Evolutionary conservation across 1,284 basidiomycete species (phyloP).

Genomic region (Microbotryum lychnidis-dioicae): DNA sequence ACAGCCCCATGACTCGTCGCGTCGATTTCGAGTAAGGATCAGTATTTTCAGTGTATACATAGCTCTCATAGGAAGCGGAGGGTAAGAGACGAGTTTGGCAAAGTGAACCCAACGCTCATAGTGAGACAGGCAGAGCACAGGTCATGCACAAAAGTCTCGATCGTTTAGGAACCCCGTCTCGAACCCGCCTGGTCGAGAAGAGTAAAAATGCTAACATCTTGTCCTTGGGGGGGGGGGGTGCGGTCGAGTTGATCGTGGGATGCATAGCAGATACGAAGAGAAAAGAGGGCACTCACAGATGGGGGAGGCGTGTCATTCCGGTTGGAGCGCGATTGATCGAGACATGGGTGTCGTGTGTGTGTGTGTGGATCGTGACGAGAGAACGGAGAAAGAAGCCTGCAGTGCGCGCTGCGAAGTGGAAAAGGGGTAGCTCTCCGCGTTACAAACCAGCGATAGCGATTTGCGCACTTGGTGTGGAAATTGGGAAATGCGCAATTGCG

Average conservation of each 20-base stretch:
- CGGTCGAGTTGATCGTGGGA: background rate
- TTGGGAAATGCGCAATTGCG: background rate
- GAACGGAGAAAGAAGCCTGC: background rate
- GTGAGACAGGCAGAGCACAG: background rate
- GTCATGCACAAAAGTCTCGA: background rate
- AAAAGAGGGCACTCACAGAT: background rate
- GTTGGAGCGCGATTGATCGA: background rate
- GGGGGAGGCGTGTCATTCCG: no score
- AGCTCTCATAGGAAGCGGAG: conserved; percentile 12
- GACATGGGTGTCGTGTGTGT: background rate
- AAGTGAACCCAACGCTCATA: conserved; percentile 2
- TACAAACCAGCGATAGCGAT: background rate
- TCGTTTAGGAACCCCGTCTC: background rate
- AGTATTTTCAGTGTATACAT: conserved; percentile 27
- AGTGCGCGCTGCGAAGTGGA: background rate
- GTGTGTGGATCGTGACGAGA: no score
- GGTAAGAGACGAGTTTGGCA: conserved; percentile 20
- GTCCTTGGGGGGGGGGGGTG: no score
- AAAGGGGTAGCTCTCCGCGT: no score
- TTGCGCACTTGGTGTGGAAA: background rate
- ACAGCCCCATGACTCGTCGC: background rate
- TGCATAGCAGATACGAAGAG: background rate
- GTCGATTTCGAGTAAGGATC: background rate
- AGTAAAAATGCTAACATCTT: background rate
- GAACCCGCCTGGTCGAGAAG: background rate